Evolutionary conservation across 2,329 filamentous ascomycete species (phyloP).

Genomic region (Sclerotinia spermophila): DNA sequence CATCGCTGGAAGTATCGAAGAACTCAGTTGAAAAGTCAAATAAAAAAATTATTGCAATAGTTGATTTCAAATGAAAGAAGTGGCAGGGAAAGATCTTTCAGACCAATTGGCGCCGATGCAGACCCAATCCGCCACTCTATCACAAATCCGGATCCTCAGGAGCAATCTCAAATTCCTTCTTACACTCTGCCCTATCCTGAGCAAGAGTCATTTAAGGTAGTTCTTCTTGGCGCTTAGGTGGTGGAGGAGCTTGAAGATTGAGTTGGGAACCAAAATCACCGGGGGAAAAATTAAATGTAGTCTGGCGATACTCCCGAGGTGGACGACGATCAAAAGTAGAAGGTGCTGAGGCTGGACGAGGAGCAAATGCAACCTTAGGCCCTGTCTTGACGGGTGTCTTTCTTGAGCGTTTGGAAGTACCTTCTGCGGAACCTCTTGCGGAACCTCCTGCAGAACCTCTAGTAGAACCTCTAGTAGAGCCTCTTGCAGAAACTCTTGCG

Average conservation of each 20-base stretch:
- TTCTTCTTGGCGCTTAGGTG: neutral
- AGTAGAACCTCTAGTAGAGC: neutral
- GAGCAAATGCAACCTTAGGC: neutral
- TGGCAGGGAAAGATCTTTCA: neutral
- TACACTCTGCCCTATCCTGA: neutral
- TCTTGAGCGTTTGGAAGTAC: neutral
- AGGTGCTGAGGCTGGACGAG: neutral
- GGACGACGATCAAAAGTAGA: neutral
- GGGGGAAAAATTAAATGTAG: neutral
- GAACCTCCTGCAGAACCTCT: neutral
- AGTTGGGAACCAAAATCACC: neutral
- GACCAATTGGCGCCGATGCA: accelerated
- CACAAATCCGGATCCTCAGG: neutral
- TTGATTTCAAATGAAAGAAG: neutral
- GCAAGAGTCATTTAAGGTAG: neutral
- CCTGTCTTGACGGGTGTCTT: neutral
- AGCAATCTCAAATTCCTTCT: neutral
- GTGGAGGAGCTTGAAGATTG: too few relatives aligned
- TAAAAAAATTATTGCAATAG: neutral
- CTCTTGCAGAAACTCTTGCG: too few relatives aligned
- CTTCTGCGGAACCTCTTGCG: neutral
- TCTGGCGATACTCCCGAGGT: neutral
- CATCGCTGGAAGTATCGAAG: neutral
- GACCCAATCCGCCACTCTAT: neutral
- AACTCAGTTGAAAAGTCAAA: neutral